Evolutionary conservation across 768 basidiomycete species (phyloP).

Genomic region (Serendipita sp.): DNA sequence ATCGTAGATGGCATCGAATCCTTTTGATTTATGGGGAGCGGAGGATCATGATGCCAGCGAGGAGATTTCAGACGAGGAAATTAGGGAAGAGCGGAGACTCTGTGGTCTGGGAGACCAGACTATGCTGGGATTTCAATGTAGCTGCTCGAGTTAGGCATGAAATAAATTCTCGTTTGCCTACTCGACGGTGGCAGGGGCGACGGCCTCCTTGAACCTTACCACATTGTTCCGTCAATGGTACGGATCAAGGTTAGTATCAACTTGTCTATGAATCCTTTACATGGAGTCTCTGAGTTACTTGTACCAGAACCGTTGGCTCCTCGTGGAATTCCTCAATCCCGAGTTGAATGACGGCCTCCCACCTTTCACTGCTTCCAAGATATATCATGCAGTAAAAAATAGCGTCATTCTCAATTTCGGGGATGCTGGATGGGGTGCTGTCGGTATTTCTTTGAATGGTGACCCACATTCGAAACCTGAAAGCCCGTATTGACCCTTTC

Average conservation of each 20-base stretch:
- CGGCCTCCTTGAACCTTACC: background rate
- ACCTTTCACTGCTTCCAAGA: constrained; percentile 27
- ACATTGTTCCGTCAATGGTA: background rate
- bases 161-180: background rate
- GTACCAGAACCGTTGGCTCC: constrained; percentile 68
- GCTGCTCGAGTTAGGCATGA: constrained; percentile 56
- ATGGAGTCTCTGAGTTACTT: background rate
- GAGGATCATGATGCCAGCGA: constrained; percentile 39
- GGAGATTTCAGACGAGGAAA: constrained; percentile 37
- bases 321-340: constrained; percentile 60
- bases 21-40: constrained; percentile 79
- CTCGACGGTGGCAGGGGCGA: background rate
- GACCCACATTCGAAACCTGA: constrained; percentile 14
- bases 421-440: constrained; percentile 73
- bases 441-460: constrained; percentile 59
- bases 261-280: background rate
- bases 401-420: constrained; percentile 62
- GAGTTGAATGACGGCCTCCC: background rate
- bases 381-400: constrained; percentile 55
- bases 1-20: constrained; percentile 68
- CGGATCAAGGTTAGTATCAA: background rate
- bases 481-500: background rate
- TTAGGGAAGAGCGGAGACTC: constrained; percentile 52
- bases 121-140: constrained; percentile 85
- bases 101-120: constrained; percentile 63